A percentile compares a stretch with the other conserved stretches of the same genome.
Conservation (phyloP, 164 flowering plant genomes). For the Pachysandra terminalis region DNA sequence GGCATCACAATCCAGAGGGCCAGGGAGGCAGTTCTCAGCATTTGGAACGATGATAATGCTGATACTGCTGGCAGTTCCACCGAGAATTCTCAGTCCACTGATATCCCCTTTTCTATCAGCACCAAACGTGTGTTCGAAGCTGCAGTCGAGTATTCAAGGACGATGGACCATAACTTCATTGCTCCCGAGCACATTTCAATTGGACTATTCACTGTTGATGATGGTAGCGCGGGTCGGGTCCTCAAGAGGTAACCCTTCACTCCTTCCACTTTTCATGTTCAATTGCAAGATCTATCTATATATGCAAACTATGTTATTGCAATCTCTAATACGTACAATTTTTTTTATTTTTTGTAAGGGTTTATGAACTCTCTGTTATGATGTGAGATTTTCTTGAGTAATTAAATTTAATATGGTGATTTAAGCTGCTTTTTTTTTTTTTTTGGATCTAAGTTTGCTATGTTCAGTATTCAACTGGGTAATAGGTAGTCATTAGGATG, state of each 20-base stretch:
- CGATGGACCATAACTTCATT: constrained; percentile 63
- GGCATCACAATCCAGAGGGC: constrained; percentile 55
- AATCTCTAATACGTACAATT: no score
- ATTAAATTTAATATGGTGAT: no score
- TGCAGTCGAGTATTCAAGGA: constrained; percentile 71
- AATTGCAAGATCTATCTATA: neutral
- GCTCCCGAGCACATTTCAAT: constrained; percentile 79
- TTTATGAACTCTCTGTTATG: no score
- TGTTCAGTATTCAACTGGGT: no score
- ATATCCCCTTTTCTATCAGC: constrained; percentile 62
- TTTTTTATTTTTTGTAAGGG: no score
- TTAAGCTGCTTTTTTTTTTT: no score
- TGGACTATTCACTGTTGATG: constrained; percentile 67
- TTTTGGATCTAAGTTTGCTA: no score
- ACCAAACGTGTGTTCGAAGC: constrained; percentile 80
- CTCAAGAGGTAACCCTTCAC: constrained; percentile 49
- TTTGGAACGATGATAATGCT: constrained; percentile 37
- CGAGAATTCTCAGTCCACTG: constrained; percentile 33
- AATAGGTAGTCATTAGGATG: no score
- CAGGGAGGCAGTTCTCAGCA: constrained; percentile 45
- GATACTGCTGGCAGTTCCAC: constrained; percentile 3
- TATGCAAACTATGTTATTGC: neutral
- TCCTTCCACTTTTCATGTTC: neutral
- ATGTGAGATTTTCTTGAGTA: no score
- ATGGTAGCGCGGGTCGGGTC: constrained; percentile 64